Percentiles rank a stretch among this genome's conserved stretches.
These are phyloP conservation scores for Globisporangium megalacanthum DNA, from an alignment of 352 stramenopile genomes.

Conservation along the genomic window DNA sequence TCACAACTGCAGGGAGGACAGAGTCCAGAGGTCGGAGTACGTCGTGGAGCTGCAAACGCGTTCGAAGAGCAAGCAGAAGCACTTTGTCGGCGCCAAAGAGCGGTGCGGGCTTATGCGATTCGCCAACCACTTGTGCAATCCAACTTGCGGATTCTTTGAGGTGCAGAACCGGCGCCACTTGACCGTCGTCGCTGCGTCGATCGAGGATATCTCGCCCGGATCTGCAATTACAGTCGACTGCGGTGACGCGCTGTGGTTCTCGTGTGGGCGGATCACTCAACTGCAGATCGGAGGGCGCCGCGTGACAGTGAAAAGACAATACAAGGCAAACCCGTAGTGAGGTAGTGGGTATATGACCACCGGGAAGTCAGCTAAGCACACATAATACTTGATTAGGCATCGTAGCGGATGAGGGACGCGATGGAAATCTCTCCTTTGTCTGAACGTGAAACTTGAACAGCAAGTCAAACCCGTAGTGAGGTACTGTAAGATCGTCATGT, in stretches of 20 bases:
- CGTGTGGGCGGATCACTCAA: not conserved
- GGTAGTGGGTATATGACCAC: no score
- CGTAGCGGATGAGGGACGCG: no score
- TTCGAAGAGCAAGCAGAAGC: not conserved
- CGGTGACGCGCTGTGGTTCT: not conserved
- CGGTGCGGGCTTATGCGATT: slow-evolving; percentile 4
- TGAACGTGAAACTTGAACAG: no score
- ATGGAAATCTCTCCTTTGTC: no score
- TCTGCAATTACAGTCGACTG: not conserved
- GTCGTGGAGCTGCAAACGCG: not conserved
- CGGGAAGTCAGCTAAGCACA: no score
- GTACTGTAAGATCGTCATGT: no score
- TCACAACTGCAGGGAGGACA: not conserved
- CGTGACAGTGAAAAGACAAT: no score
- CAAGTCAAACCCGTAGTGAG: no score
- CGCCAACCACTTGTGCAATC: slow-evolving; percentile 6
- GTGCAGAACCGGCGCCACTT: not conserved
- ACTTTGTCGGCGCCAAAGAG: slow-evolving; percentile 2
- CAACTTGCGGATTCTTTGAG: slow-evolving; percentile 8
- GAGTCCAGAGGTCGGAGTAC: not conserved
- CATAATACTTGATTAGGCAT: no score
- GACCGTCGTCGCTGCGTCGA: not conserved
- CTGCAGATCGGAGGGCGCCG: not conserved
- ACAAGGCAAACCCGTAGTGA: no score
- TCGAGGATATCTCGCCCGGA: not conserved